These are phyloP conservation scores for Phytophthora syringae DNA, from an alignment of 352 stramenopile species.

Conservation along the genomic window DNA sequence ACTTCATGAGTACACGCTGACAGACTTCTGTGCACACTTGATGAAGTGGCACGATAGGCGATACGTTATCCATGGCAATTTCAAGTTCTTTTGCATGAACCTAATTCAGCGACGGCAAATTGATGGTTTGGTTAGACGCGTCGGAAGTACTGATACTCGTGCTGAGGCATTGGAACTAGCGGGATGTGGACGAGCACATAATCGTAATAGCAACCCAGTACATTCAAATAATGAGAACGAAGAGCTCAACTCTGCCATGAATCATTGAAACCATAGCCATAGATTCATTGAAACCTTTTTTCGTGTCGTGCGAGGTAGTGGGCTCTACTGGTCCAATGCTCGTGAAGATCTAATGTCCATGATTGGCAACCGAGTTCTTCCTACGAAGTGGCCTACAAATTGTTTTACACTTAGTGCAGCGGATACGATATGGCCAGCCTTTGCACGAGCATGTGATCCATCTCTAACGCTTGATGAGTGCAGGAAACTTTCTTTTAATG, in stretches of 20 bases:
- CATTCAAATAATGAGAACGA: not conserved
- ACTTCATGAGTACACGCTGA: constrained; percentile 20
- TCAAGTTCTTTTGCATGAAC: no score
- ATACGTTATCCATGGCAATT: no score
- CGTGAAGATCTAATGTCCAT: constrained; percentile 28
- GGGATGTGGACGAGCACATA: not conserved
- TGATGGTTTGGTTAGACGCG: constrained; percentile 21
- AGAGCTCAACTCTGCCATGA: constrained; percentile 3
- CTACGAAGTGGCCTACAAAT: constrained; percentile 21
- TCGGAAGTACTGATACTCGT: constrained; percentile 1
- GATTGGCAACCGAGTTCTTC: constrained; percentile 22
- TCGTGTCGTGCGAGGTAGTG: constrained; percentile 15
- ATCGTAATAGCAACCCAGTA: not conserved
- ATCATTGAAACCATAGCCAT: no score
- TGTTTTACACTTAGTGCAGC: constrained; percentile 34
- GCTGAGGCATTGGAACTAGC: not conserved
- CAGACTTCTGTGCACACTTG: no score
- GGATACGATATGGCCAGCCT: constrained; percentile 31
- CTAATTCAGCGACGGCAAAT: no score
- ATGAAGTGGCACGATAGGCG: no score
- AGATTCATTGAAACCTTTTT: constrained; percentile 30
- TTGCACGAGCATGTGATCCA: constrained; percentile 27
- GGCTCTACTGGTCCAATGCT: constrained; percentile 27
- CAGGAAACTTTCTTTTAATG: constrained; percentile 7
- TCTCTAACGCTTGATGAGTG: constrained; percentile 9